These are phyloP conservation scores for Verticillium isaacii DNA, from an alignment of 2,329 filamentous ascomycete species.

Conservation along the genomic window DNA sequence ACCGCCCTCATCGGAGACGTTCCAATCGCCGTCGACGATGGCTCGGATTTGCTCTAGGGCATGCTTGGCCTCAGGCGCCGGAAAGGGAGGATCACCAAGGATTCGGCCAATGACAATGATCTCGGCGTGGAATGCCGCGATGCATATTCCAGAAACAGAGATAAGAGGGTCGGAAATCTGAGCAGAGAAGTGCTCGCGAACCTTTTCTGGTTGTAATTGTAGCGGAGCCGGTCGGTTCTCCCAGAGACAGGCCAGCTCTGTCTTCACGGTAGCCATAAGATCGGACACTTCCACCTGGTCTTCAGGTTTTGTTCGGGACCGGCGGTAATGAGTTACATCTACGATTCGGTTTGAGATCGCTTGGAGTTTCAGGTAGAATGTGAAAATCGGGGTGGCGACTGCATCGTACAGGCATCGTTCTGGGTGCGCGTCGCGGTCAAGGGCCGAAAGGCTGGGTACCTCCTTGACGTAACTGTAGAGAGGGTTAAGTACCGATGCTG, in stretches of 20 bases:
- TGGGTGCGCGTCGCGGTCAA: background rate
- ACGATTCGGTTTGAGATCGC: conserved; percentile 14
- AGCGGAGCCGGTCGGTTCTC: background rate
- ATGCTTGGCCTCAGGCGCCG: background rate
- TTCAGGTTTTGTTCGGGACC: conserved; percentile 14
- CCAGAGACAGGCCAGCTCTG: background rate
- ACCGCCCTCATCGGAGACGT: background rate
- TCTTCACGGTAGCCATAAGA: conserved; percentile 10
- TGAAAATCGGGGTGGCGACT: conserved; percentile 12
- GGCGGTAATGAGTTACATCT: conserved; percentile 16
- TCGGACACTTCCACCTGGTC: conserved; percentile 17
- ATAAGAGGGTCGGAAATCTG: background rate
- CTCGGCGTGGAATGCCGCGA: background rate
- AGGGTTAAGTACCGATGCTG: conserved; percentile 7
- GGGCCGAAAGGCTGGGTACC: background rate
- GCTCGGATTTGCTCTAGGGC: background rate
- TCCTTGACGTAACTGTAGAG: conserved; percentile 4
- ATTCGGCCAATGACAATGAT: background rate
- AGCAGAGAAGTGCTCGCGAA: background rate
- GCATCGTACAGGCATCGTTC: conserved; percentile 11
- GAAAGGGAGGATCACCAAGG: background rate
- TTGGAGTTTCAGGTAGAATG: conserved; percentile 16
- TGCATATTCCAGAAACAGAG: background rate
- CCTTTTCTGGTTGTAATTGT: background rate
- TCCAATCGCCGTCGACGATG: background rate